Evolutionary conservation across 495 filamentous ascomycete genomes (phyloP), one percentile per base, ranked within the genome.

Genomic region (Cercophora newfieldiana): DNA sequence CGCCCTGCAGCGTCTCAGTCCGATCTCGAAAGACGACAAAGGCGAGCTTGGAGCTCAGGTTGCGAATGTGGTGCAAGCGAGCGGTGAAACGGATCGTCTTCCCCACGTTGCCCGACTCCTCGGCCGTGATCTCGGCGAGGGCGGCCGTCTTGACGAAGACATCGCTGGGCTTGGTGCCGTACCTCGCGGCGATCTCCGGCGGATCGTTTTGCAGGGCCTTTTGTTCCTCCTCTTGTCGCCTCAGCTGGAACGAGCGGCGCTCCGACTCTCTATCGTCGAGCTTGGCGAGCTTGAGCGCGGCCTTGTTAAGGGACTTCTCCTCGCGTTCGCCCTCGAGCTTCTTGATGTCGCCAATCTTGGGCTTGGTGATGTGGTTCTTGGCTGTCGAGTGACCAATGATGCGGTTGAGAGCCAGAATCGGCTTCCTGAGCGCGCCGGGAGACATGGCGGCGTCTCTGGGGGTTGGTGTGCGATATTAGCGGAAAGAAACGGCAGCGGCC

Each of bases 21-120:
- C 92, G 87, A 78, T 96, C 91, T 56, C 92, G 85, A 60, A 98
- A 85, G 74, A 96, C 85, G 70, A 98, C 81, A 76, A 98, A 98
- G 59, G 90, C 91, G 63, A 97, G 82, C 72, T 94, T 94, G 55
- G 92, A 87, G 76, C 92, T 94, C 82, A 97, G 85, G 61, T 87
- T 86, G 60, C 94, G 85, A 24, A 92, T 82, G 78, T 93, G 94
- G 75, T 97, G 92, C 21, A 97, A 81, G 54, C 94, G 87, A 22
- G 92, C 94, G 28, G 90, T 87, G 77, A 97, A 93, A 25, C 85
- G 86, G 62, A 97, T 83, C 33, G 87, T 83, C 69, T 89, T 81
- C 67, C 90, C 90, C 55, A 82, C 78, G 61, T 73, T 78, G 61
- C 75, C 71, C 56, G 72, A 44, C 37, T 44, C 31, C 33, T 70